Percentiles rank a stretch among this genome's conserved stretches.
Conservation (phyloP, 768 basidiomycete genomes). For the Phanerochaete sordida region DNA sequence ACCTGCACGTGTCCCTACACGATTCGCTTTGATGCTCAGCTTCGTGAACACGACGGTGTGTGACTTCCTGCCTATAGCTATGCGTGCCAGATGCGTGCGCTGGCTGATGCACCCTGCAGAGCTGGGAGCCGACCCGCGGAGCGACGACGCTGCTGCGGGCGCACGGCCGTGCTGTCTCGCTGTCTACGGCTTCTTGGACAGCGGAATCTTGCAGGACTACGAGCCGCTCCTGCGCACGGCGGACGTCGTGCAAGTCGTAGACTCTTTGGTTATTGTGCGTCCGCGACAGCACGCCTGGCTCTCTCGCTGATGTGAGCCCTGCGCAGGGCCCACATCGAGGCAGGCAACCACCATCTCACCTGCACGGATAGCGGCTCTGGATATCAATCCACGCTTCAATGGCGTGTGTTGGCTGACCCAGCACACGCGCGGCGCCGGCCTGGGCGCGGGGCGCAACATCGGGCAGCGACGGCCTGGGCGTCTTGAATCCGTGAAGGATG, state of each 20-base stretch:
- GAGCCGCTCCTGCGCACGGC: conserved; percentile 22
- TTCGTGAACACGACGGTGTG: conserved; percentile 29
- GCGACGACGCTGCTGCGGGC: conserved; percentile 19
- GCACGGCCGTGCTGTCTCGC: conserved; percentile 6
- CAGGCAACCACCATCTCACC: conserved; percentile 34
- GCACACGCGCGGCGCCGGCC: conserved; percentile 26
- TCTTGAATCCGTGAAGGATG: too few relatives aligned
- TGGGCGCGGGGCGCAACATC: conserved; percentile 31
- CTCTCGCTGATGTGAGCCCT: background rate
- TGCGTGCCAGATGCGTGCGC: background rate
- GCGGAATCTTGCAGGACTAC: conserved; percentile 13
- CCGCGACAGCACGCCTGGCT: background rate
- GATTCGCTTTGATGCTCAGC: conserved; percentile 21
- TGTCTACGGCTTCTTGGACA: conserved; percentile 6
- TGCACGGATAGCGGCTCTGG: conserved; percentile 31
- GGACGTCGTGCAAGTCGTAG: conserved; percentile 19
- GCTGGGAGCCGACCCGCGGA: conserved; percentile 20
- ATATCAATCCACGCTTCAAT: too few relatives aligned
- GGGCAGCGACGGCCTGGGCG: conserved; percentile 25
- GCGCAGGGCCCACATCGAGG: conserved; percentile 23
- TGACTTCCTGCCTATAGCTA: background rate
- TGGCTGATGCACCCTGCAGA: conserved; percentile 13
- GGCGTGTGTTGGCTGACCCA: too few relatives aligned
- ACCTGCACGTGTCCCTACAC: conserved; percentile 19
- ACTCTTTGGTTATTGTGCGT: conserved; percentile 22